Base-by-base conservation (phyloP, 2,329 filamentous ascomycete species). In the Cladosporium sphaerospermum region DNA sequence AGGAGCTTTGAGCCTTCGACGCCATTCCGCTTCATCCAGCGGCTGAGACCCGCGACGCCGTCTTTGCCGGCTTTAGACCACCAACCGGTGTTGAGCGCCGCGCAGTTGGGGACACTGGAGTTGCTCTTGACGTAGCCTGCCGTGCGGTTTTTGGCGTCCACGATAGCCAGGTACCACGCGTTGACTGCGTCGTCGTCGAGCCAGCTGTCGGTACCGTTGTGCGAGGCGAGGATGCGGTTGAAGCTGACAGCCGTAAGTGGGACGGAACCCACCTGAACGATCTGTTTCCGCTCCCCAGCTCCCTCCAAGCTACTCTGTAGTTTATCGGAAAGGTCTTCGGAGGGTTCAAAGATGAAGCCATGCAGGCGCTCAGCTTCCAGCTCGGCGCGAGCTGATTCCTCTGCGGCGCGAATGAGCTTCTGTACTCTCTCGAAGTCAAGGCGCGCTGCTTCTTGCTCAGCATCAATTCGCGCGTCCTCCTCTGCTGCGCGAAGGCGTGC, bases 171-270 rank as follows among this genome's bases (percentile, higher is more conserved):
- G 23, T 89, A 74, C 45, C 81, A 80, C 11, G 80, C 80, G 60
- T 89, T 88, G 60, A 92, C 80, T 47, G 86, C 80, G 60, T 88
- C 84, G 65, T 91, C 88, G 58, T 91, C 90, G 6, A 92, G 76
- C 87, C 87, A 92, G 28, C 74, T 47, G 18, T 43, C 14, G 23
- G 45, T 45, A 33, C 52, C 52, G 23, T 50, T n/a, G 33, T 33
- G 40, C 18, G 31, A 10, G 23, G 45, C 32, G 18, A 49, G 32
- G n/a, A 54, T 49, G 16, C 52, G 52, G 14, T 50, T 39, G 45
- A 49, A 45, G 28, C 45, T 19, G 14, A 44, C 6, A 13, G 36
- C 44, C 28, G 43, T 40, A 3, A 51, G 18, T 16, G 48, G 48
- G 16, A 51, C 36, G 31, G 40, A 37, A 6, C 48, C 48, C 10